Evolutionary conservation across 495 filamentous ascomycete genomes (phyloP).

Genomic region (Aspergillus funiculosus): DNA sequence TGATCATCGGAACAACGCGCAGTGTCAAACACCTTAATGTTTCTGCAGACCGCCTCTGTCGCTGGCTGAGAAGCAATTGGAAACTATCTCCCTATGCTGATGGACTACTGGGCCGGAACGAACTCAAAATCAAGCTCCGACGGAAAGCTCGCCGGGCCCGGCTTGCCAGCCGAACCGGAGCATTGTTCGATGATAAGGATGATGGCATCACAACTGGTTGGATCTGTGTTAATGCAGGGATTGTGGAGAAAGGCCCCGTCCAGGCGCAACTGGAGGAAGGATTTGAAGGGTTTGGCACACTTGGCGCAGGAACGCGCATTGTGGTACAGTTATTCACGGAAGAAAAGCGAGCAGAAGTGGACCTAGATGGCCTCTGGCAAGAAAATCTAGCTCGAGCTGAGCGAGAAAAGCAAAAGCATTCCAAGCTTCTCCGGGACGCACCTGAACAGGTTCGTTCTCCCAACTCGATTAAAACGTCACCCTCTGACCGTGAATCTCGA

Average conservation of each 20-base stretch:
- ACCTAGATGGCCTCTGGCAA: slow-evolving; percentile 77
- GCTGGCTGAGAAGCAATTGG: slow-evolving; percentile 72
- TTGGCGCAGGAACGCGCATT: slow-evolving; percentile 52
- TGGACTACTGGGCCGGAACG: slow-evolving; percentile 81
- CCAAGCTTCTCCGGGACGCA: slow-evolving; percentile 14
- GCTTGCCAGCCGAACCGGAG: slow-evolving; percentile 57
- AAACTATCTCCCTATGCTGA: slow-evolving; percentile 72
- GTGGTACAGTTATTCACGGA: slow-evolving; percentile 90
- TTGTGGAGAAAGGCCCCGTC: slow-evolving; percentile 49
- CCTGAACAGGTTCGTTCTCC: slow-evolving; percentile 27
- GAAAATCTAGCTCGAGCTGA: slow-evolving; percentile 41
- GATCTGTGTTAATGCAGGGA: slow-evolving; percentile 89
- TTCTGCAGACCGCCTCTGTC: slow-evolving; percentile 79
- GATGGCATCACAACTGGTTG: slow-evolving; percentile 87
- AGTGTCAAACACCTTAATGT: slow-evolving; percentile 92
- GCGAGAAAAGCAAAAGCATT: slow-evolving; percentile 26
- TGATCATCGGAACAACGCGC: slow-evolving; percentile 89
- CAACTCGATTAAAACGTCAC: slow-evolving; percentile 14
- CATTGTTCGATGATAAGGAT: slow-evolving; percentile 48
- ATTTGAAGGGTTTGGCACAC: slow-evolving; percentile 71
- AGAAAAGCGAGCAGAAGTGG: slow-evolving; percentile 73
- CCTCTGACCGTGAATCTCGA: slow-evolving; percentile 20
- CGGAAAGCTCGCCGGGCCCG: slow-evolving; percentile 73
- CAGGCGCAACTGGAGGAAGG: slow-evolving; percentile 27
- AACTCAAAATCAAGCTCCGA: slow-evolving; percentile 80